Evolutionary conservation across 2,329 filamentous ascomycete species (phyloP).

Genomic region (Phialemonium atrogriseum): DNA sequence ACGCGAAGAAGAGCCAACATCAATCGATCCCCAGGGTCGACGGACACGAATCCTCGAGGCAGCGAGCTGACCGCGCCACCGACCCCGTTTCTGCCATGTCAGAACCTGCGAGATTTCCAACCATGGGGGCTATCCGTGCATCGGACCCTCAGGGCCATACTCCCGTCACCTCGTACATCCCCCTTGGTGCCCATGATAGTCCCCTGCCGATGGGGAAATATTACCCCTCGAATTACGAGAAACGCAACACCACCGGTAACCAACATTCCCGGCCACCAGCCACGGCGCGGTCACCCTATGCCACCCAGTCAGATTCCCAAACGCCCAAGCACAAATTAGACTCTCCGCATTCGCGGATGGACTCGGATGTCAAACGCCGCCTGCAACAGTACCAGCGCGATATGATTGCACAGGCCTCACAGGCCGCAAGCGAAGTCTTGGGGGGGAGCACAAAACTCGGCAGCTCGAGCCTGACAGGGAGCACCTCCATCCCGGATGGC

Average conservation of each 20-base stretch:
- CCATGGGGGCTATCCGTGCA: too few species aligned
- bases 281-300: slow-evolving; percentile 15
- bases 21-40: too few species aligned
- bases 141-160: too few species aligned
- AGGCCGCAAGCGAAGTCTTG: slow-evolving; percentile 27
- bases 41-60: too few species aligned
- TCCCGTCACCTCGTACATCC: too few species aligned
- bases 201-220: slow-evolving; percentile 52
- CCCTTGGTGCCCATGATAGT: slow-evolving; percentile 37
- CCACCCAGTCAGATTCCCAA: slow-evolving; percentile 27
- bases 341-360: slow-evolving; percentile 24
- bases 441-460: slow-evolving; percentile 11
- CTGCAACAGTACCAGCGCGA: slow-evolving; percentile 52
- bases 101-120: too few species aligned
- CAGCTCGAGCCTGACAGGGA: too few species aligned
- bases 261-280: slow-evolving; percentile 17
- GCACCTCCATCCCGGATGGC: slow-evolving; percentile 18
- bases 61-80: too few species aligned
- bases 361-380: slow-evolving; percentile 40
- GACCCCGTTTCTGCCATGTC: too few species aligned
- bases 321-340: slow-evolving; percentile 17
- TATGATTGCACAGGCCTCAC: slow-evolving; percentile 49
- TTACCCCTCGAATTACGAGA: slow-evolving; percentile 49
- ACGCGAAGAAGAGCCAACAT: too few species aligned
- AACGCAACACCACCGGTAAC: slow-evolving; percentile 13